Evolutionary conservation across 1,139 yeast genomes (phyloP).

Genomic region (Saccharomyces hybrid): DNA sequence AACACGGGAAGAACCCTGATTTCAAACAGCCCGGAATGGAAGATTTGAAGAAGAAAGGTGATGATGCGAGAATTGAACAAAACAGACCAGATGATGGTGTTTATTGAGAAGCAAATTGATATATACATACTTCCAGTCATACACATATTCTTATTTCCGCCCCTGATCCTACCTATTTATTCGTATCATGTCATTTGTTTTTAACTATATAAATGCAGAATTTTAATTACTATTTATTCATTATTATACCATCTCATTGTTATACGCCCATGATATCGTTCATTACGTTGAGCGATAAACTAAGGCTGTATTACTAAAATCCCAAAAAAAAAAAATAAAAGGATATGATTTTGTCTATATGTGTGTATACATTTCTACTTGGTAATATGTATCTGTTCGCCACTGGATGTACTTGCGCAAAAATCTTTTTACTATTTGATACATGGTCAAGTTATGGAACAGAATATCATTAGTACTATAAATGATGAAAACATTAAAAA

Average conservation of each 20-base stretch:
- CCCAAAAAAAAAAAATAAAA: neutral
- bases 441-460: neutral
- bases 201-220: neutral
- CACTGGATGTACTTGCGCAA: neutral
- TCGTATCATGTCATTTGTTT: neutral
- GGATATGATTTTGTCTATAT: neutral
- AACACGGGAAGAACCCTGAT: constrained; percentile 16
- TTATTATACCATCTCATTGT: too few relatives aligned
- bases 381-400: neutral
- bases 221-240: neutral
- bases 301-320: neutral
- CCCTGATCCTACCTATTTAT: neutral
- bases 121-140: neutral
- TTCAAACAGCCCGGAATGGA: constrained; percentile 15
- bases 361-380: neutral
- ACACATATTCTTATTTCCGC: neutral
- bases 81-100: constrained; percentile 33
- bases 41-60: constrained; percentile 26
- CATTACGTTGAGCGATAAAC: neutral
- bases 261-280: neutral
- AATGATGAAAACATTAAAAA: constrained; percentile 9
- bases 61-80: constrained; percentile 29
- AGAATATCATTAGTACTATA: neutral
- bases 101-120: constrained; percentile 12
- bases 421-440: neutral